Evolutionary conservation across 805 yeast genomes (phyloP).

Genomic region (Candida dendrica): DNA sequence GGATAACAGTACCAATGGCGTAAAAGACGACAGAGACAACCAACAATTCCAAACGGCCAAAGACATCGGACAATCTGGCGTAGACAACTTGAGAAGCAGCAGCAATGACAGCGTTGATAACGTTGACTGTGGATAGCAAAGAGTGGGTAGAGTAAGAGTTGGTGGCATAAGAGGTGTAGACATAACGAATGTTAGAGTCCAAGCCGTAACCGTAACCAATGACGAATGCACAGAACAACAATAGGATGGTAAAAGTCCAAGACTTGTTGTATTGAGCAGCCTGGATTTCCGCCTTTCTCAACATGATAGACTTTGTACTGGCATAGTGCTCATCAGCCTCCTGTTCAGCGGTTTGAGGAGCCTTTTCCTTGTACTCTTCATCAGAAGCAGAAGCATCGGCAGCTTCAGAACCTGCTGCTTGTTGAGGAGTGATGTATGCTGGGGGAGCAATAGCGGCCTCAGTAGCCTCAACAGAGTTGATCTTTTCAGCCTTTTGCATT

Average conservation of each 20-base stretch:
- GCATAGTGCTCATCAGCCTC: conserved; percentile 6
- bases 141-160: conserved; percentile 47
- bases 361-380: not conserved
- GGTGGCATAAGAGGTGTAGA: conserved; percentile 50
- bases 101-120: conserved; percentile 50
- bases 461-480: not conserved
- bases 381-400: too few relatives aligned
- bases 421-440: not conserved
- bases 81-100: conserved; percentile 61
- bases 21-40: conserved; percentile 46
- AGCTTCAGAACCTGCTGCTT: not conserved
- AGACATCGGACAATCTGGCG: conserved; percentile 60
- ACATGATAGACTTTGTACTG: conserved; percentile 32
- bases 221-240: conserved; percentile 38
- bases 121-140: conserved; percentile 49
- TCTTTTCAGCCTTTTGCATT: too few relatives aligned
- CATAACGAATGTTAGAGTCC: conserved; percentile 41
- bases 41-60: conserved; percentile 53
- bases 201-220: conserved; percentile 50
- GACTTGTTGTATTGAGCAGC: conserved; percentile 36
- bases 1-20: conserved; percentile 55
- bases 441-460: not conserved
- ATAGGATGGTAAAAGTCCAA: conserved; percentile 24
- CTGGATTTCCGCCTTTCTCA: conserved; percentile 42
- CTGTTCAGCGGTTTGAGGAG: not conserved